Evolutionary conservation across 2,329 filamentous ascomycete species (phyloP).

Genomic region (Penicillium sp.): DNA sequence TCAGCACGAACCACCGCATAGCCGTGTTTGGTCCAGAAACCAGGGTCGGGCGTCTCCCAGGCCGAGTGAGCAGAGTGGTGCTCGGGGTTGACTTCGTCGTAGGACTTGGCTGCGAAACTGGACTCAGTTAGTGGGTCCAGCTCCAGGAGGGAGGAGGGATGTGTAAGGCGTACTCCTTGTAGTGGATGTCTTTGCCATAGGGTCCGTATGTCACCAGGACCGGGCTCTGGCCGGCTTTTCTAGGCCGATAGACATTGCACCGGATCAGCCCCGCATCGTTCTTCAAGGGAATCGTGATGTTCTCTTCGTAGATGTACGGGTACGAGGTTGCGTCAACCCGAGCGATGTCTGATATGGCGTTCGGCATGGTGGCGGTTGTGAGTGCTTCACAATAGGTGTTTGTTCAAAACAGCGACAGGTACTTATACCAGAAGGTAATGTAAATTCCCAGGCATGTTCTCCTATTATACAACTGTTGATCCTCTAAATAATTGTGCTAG

Average conservation of each 20-base stretch:
- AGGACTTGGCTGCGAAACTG: too few relatives aligned
- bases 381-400: slow-evolving; percentile 33
- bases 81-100: slow-evolving; percentile 50
- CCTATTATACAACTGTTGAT: too few relatives aligned
- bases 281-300: slow-evolving; percentile 46
- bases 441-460: too few relatives aligned
- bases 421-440: too few relatives aligned
- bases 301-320: slow-evolving; percentile 49
- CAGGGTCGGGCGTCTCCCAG: slow-evolving; percentile 48
- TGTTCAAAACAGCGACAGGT: too few relatives aligned
- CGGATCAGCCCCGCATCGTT: slow-evolving; percentile 41
- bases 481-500: too few relatives aligned
- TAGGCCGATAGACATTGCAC: slow-evolving; percentile 51
- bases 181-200: slow-evolving; percentile 64
- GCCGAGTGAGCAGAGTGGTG: slow-evolving; percentile 53
- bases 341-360: slow-evolving; percentile 30
- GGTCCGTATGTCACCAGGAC: slow-evolving; percentile 68
- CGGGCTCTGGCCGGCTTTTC: slow-evolving; percentile 43
- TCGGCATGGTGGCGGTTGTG: slow-evolving; percentile 29
- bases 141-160: too few relatives aligned
- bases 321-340: slow-evolving; percentile 29
- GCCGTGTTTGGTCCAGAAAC: too few relatives aligned
- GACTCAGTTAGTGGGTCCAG: too few relatives aligned
- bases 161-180: slow-evolving; percentile 41
- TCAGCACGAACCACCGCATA: too few relatives aligned